Evolutionary conservation across 495 filamentous ascomycete species (phyloP).

Genomic region (Podospora tetraspora): DNA sequence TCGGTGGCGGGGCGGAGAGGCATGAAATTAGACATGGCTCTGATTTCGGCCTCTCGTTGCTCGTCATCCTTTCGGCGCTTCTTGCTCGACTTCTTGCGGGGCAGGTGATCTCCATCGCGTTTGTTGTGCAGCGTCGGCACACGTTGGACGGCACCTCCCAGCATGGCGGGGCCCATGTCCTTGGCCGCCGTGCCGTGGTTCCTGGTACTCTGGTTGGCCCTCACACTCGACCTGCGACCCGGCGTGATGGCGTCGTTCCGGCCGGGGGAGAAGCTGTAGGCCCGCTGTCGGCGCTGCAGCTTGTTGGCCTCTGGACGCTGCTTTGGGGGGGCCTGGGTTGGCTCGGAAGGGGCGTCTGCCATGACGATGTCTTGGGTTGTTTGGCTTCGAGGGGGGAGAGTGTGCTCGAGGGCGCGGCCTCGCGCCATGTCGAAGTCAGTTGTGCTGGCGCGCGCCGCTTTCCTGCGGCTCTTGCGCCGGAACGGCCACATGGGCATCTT

Average conservation of each 20-base stretch:
- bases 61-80: slow-evolving; percentile 63
- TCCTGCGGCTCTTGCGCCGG: slow-evolving; percentile 57
- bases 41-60: slow-evolving; percentile 77
- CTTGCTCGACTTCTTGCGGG: slow-evolving; percentile 72
- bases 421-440: slow-evolving; percentile 28
- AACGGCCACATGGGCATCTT: slow-evolving; percentile 76
- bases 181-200: slow-evolving; percentile 33
- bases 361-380: slow-evolving; percentile 30
- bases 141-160: slow-evolving; percentile 44
- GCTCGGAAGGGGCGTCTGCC: slow-evolving; percentile 8
- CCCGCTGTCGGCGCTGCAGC: slow-evolving; percentile 42
- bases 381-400: slow-evolving; percentile 33
- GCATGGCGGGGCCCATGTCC: slow-evolving; percentile 22
- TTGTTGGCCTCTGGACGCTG: slow-evolving; percentile 42
- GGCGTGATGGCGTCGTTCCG: slow-evolving; percentile 43
- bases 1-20: slow-evolving; percentile 56
- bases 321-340: slow-evolving; percentile 25
- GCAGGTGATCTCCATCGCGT: slow-evolving; percentile 49
- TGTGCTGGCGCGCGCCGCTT: slow-evolving; percentile 37
- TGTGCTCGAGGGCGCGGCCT: slow-evolving; percentile 24
- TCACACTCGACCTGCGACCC: slow-evolving; percentile 23
- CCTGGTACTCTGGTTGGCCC: slow-evolving; percentile 16
- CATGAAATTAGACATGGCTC: slow-evolving; percentile 69
- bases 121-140: slow-evolving; percentile 66
- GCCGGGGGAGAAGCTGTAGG: slow-evolving; percentile 51